A percentile compares a stretch with the other conserved stretches of the same genome.
Conservation (phyloP, 2,329 filamentous ascomycete genomes). For the Akanthomyces dipterigenus region DNA sequence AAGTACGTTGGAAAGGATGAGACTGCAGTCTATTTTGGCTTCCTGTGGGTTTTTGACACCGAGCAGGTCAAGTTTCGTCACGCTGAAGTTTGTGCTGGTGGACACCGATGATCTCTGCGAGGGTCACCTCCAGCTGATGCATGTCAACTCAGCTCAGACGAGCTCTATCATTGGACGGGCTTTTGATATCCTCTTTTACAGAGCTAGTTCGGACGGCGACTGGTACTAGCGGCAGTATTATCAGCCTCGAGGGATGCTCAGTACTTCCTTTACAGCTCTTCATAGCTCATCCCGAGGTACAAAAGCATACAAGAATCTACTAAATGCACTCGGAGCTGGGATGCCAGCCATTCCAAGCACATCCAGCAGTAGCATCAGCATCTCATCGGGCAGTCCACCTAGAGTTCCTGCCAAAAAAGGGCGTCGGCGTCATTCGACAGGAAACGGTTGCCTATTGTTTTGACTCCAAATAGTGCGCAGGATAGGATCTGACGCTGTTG, state of each 20-base stretch:
- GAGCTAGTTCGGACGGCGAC: no score
- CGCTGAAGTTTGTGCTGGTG: constrained; percentile 13
- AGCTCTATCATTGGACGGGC: background rate
- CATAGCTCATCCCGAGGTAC: constrained; percentile 79
- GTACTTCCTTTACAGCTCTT: constrained; percentile 76
- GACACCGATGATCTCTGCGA: background rate
- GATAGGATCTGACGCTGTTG: constrained; percentile 48
- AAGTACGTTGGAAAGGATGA: constrained; percentile 83
- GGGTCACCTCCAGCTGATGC: background rate
- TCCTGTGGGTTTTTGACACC: constrained; percentile 44
- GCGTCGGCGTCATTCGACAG: constrained; percentile 61
- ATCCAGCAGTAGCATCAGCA: constrained; percentile 70
- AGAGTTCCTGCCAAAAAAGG: constrained; percentile 58
- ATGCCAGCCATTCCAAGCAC: constrained; percentile 59
- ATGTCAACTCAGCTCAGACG: background rate
- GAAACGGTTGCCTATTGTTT: constrained; percentile 78
- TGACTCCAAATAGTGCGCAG: constrained; percentile 76
- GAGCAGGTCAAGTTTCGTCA: constrained; percentile 81
- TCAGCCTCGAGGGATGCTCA: background rate
- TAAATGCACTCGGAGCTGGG: constrained; percentile 64
- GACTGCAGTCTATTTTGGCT: constrained; percentile 61
- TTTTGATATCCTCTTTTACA: background rate
- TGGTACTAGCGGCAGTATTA: background rate
- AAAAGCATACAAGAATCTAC: constrained; percentile 82
- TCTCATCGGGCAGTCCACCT: constrained; percentile 68